Evolutionary conservation across 1,284 basidiomycete genomes (phyloP).

Genomic region (Veloboletus limbatus): DNA sequence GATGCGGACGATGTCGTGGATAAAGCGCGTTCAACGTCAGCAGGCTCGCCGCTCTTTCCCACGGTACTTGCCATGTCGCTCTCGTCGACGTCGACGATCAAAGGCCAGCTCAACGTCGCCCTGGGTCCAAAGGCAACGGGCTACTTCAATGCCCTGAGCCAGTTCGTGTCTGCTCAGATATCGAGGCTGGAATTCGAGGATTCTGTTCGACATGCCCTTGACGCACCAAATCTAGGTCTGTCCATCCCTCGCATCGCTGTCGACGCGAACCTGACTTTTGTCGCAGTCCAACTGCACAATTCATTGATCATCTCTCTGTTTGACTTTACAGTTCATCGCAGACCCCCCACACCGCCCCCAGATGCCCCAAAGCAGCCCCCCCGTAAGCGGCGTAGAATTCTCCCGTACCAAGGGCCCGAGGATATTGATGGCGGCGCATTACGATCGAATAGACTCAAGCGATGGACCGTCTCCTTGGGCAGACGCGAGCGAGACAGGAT

Average conservation of each 20-base stretch:
- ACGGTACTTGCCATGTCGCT: constrained; percentile 54
- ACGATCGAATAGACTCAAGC: constrained; percentile 64
- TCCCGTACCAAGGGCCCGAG: constrained; percentile 67
- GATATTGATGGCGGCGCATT: constrained; percentile 54
- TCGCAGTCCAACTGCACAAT: constrained; percentile 73
- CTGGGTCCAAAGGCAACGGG: constrained; percentile 56
- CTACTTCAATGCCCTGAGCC: constrained; percentile 64
- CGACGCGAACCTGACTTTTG: constrained; percentile 7
- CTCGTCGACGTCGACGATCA: constrained; percentile 71
- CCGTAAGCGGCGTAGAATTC: constrained; percentile 64
- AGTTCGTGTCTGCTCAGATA: constrained; percentile 64
- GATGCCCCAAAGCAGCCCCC: constrained; percentile 60
- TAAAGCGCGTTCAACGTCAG: no score
- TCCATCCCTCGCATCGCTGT: constrained; percentile 3
- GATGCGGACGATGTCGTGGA: constrained; percentile 7
- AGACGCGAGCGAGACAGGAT: constrained; percentile 71
- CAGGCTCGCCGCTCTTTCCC: no score
- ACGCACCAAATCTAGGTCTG: constrained; percentile 59
- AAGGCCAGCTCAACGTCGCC: constrained; percentile 58
- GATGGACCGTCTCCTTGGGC: constrained; percentile 70
- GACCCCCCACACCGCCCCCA: constrained; percentile 60
- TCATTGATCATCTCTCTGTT: constrained; percentile 77
- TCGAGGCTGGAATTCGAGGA: constrained; percentile 77
- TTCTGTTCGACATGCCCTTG: constrained; percentile 57
- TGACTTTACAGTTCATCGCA: constrained; percentile 68